Percentiles rank a stretch among this genome's conserved stretches.
These are phyloP conservation scores for Penicillium salamii DNA, from an alignment of 495 filamentous ascomycete genomes.

Conservation along the genomic window DNA sequence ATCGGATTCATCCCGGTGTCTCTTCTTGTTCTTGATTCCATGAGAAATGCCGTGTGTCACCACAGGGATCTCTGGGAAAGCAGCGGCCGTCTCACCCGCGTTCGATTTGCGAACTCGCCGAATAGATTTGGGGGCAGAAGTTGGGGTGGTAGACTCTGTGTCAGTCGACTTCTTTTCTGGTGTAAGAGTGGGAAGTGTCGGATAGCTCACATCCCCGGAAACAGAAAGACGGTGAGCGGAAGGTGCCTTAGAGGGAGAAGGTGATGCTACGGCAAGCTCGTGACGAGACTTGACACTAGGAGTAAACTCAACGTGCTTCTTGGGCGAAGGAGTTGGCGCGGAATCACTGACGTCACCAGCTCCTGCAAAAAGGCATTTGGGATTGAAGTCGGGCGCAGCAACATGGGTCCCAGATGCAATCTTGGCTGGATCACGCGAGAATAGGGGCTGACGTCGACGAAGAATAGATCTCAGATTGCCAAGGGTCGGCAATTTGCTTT, in stretches of 20 bases:
- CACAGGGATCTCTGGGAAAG: slow-evolving; percentile 36
- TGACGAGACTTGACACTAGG: slow-evolving; percentile 47
- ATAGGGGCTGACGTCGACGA: slow-evolving; percentile 56
- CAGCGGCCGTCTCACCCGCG: slow-evolving; percentile 4
- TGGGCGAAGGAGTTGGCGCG: slow-evolving; percentile 43
- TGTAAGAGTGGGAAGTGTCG: slow-evolving; percentile 39
- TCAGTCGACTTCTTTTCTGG: slow-evolving; percentile 27
- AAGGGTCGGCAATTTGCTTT: slow-evolving; percentile 40
- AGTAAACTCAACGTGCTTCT: slow-evolving; percentile 63
- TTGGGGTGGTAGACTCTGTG: not conserved
- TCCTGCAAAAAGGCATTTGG: slow-evolving; percentile 44
- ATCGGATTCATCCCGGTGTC: slow-evolving; percentile 52
- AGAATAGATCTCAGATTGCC: slow-evolving; percentile 59
- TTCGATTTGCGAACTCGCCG: slow-evolving; percentile 38
- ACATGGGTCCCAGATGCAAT: slow-evolving; percentile 60
- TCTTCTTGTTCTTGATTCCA: slow-evolving; percentile 73
- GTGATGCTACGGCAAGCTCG: slow-evolving; percentile 36
- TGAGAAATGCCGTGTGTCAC: slow-evolving; percentile 71
- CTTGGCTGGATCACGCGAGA: slow-evolving; percentile 58
- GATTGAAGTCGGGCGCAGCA: slow-evolving; percentile 45
- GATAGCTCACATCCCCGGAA: slow-evolving; percentile 39
- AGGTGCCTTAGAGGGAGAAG: slow-evolving; percentile 45
- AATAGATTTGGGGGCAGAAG: slow-evolving; percentile 27
- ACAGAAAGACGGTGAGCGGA: slow-evolving; percentile 22
- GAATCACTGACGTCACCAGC: slow-evolving; percentile 21